These are phyloP conservation scores for Pezicula neosporulosa DNA, from an alignment of 2,329 filamentous ascomycete genomes.

Conservation along the genomic window DNA sequence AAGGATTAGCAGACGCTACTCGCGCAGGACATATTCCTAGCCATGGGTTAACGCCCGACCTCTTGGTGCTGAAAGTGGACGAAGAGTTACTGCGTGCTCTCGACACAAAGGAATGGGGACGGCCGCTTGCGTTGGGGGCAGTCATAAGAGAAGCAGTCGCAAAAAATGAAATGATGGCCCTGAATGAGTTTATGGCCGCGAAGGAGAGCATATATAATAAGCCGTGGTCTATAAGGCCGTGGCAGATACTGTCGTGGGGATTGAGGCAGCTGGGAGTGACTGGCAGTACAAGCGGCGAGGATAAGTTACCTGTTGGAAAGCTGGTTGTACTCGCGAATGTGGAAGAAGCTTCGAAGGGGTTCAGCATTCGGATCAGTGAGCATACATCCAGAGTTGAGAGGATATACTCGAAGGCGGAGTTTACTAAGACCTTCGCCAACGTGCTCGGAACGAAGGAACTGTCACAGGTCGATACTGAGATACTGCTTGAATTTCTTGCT, in stretches of 20 bases:
- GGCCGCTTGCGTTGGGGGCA: conserved; percentile 74
- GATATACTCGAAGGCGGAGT: conserved; percentile 64
- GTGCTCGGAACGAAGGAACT: conserved; percentile 47
- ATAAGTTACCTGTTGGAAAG: conserved; percentile 55
- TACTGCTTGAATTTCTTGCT: conserved; percentile 66
- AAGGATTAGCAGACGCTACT: conserved; percentile 67
- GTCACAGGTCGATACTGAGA: conserved; percentile 62
- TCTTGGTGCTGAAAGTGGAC: conserved; percentile 51
- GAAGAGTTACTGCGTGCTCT: conserved; percentile 67
- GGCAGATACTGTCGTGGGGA: conserved; percentile 72
- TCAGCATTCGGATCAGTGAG: conserved; percentile 41
- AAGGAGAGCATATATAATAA: conserved; percentile 74
- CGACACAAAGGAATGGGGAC: conserved; percentile 74
- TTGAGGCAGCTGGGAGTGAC: conserved; percentile 65
- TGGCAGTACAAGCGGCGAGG: conserved; percentile 42
- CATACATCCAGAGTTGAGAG: conserved; percentile 56
- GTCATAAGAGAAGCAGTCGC: conserved; percentile 74
- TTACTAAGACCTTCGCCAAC: conserved; percentile 54
- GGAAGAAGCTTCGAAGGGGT: conserved; percentile 53
- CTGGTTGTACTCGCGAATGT: conserved; percentile 65
- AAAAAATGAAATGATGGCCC: conserved; percentile 64
- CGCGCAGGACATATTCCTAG: conserved; percentile 50
- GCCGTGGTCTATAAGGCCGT: conserved; percentile 55
- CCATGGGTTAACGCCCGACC: conserved; percentile 41
- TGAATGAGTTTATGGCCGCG: conserved; percentile 63